Conservation (phyloP, 192 early-diverging fungal genomes). For the Linnemannia zychae region DNA sequence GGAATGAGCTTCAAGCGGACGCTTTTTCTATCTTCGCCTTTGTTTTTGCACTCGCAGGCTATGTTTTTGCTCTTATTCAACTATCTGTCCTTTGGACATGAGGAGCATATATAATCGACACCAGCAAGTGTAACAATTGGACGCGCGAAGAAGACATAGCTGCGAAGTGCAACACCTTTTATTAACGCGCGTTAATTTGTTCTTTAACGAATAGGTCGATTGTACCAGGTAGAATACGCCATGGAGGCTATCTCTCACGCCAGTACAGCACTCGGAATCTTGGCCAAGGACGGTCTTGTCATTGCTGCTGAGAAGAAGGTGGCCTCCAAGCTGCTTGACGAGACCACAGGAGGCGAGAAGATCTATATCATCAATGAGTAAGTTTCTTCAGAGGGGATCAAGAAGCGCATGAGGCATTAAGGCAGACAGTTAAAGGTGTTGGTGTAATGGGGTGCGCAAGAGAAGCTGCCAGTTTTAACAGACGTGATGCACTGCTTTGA, state of each 20-base stretch:
- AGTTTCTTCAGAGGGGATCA: neutral
- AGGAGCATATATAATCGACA: no score
- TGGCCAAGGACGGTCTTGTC: conserved; percentile 93
- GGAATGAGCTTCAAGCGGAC: neutral
- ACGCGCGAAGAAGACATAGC: no score
- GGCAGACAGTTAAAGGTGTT: no score
- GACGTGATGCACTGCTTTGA: no score
- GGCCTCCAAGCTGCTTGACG: conserved; percentile 93
- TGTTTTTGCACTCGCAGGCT: neutral
- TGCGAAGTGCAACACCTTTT: neutral
- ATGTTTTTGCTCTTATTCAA: no score
- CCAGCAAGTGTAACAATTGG: no score
- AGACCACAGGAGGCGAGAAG: conserved; percentile 89
- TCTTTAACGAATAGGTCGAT: conserved; percentile 34
- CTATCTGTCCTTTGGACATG: no score
- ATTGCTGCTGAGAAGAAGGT: conserved; percentile 98
- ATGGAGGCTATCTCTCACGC: conserved; percentile 99
- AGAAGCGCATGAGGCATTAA: no score
- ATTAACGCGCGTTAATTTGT: neutral
- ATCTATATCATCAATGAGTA: conserved; percentile 97
- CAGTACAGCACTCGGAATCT: conserved; percentile 94
- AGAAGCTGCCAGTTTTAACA: no score
- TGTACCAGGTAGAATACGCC: conserved; percentile 99
- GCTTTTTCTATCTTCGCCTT: neutral
- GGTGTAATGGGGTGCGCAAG: no score